Evolutionary conservation across 352 stramenopile genomes (phyloP).

Genomic region (Pythium sp.): DNA sequence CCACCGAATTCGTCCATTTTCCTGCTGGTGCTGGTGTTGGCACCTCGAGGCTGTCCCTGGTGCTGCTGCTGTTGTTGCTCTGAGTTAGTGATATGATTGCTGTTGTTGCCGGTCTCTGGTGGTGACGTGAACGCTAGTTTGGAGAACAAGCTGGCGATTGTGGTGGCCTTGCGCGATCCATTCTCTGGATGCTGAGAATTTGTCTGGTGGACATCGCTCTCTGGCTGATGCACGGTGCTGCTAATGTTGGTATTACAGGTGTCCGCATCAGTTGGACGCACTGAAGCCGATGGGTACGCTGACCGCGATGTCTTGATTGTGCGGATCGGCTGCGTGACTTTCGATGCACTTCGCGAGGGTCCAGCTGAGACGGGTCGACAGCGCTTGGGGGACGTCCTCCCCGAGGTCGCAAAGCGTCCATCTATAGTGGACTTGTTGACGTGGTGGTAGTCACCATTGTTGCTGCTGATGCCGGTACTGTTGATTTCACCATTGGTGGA

Average conservation of each 20-base stretch:
- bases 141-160: neutral
- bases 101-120: conserved; percentile 4
- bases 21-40: neutral
- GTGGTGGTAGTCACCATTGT: conserved; percentile 3
- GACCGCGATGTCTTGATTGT: conserved; percentile 62
- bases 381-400: conserved; percentile 61
- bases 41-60: neutral
- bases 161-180: neutral
- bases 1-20: neutral
- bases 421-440: neutral
- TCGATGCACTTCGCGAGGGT: conserved; percentile 38
- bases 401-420: conserved; percentile 23
- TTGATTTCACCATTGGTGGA: neutral
- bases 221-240: neutral
- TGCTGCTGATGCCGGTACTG: neutral
- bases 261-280: conserved; percentile 4
- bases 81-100: neutral
- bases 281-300: conserved; percentile 30
- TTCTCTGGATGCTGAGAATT: too few species aligned
- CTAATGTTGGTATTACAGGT: neutral
- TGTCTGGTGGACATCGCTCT: too few species aligned
- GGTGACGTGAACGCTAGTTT: conserved; percentile 3
- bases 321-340: conserved; percentile 24
- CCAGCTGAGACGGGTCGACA: conserved; percentile 61
- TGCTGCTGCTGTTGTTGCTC: neutral